These are phyloP conservation scores for Backusella tuberculispora DNA, from an alignment of 192 early-diverging fungal species.

Conservation along the genomic window DNA sequence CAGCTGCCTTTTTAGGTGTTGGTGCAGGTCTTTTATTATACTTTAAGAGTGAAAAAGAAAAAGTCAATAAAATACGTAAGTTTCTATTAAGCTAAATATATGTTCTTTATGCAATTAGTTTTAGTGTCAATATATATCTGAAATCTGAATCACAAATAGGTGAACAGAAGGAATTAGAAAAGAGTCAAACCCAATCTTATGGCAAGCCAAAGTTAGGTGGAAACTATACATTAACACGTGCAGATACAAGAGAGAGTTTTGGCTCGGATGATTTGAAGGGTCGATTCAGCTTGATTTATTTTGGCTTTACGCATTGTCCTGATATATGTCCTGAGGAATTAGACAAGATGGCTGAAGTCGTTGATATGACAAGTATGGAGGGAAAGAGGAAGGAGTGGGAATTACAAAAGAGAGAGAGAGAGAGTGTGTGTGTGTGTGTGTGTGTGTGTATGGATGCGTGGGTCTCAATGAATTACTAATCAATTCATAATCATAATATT, in stretches of 20 bases:
- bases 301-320: conserved; percentile 98
- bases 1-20: conserved; percentile 58
- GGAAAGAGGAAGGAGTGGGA: neutral
- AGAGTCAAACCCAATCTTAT: conserved; percentile 42
- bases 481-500: neutral
- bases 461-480: neutral
- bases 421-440: too few relatives aligned
- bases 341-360: conserved; percentile 92
- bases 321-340: conserved; percentile 99
- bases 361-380: conserved; percentile 73
- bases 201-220: conserved; percentile 94
- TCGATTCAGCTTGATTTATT: conserved; percentile 91
- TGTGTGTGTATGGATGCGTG: too few relatives aligned
- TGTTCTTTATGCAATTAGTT: too few relatives aligned
- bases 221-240: conserved; percentile 82
- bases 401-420: neutral
- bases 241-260: conserved; percentile 66
- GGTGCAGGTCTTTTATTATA: conserved; percentile 65
- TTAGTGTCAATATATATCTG: too few relatives aligned
- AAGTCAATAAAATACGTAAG: conserved; percentile 52
- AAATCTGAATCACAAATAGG: neutral
- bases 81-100: neutral
- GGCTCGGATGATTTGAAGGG: conserved; percentile 84
- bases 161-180: conserved; percentile 40
- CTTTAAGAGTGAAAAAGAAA: conserved; percentile 67